Conservation (phyloP, 139 green algal genomes). For the Haematococcus sp. region DNA sequence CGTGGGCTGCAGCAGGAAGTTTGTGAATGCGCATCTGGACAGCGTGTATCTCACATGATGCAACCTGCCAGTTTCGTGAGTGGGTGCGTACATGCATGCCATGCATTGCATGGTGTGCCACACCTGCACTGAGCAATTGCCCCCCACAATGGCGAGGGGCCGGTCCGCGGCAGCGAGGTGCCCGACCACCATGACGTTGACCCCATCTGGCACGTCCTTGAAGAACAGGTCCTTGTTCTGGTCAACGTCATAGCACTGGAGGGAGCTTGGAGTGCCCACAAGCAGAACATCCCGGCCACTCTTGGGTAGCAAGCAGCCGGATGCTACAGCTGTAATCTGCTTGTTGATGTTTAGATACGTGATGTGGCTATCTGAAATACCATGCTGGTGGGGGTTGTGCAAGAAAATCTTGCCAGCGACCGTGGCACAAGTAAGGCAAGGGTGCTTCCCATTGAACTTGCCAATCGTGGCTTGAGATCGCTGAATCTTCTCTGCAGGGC, state of each 20-base stretch:
- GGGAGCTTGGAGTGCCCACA: constrained; percentile 44
- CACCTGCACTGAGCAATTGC: constrained; percentile 67
- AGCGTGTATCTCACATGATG: no score
- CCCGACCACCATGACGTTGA: constrained; percentile 45
- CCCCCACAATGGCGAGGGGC: constrained; percentile 60
- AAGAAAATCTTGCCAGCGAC: constrained; percentile 69
- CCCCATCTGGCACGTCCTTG: constrained; percentile 66
- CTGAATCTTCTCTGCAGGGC: constrained; percentile 50
- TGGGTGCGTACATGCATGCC: background rate
- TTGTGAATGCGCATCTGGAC: background rate
- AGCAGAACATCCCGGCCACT: constrained; percentile 57
- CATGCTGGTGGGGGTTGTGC: constrained; percentile 61
- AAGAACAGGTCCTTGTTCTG: constrained; percentile 71
- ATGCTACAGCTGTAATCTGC: constrained; percentile 56
- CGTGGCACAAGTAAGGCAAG: constrained; percentile 55
- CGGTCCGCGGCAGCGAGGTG: constrained; percentile 17
- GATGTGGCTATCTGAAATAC: constrained; percentile 28
- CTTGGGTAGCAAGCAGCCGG: constrained; percentile 25
- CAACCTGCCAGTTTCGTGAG: background rate
- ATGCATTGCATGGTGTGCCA: background rate
- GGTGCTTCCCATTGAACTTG: constrained; percentile 55
- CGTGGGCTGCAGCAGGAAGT: background rate
- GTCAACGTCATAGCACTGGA: constrained; percentile 68
- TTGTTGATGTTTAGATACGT: constrained; percentile 76
- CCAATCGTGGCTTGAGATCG: constrained; percentile 45